These are phyloP conservation scores for Vitis labrusca DNA, from an alignment of 164 flowering plant species.

Conservation along the genomic window DNA sequence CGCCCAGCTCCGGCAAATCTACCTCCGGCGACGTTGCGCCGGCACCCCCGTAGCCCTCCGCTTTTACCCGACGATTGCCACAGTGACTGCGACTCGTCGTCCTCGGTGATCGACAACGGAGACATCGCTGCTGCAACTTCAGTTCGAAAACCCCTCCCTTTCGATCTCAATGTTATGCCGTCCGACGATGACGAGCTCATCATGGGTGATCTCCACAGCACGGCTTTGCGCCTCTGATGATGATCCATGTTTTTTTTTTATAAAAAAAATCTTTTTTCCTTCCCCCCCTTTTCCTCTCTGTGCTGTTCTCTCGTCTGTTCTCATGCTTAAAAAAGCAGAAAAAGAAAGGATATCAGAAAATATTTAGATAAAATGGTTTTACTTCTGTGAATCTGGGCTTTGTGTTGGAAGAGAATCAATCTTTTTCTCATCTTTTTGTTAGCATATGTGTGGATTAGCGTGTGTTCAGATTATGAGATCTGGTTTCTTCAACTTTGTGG, in stretches of 20 bases:
- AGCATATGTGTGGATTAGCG: no score
- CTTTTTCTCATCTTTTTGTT: no score
- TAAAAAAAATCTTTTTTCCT: no score
- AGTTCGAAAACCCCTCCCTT: constrained; percentile 37
- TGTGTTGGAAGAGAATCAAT: no score
- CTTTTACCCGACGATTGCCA: constrained; percentile 60
- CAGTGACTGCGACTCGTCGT: constrained; percentile 88
- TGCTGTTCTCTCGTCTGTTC: no score
- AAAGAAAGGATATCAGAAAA: no score
- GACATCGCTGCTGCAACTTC: constrained; percentile 38
- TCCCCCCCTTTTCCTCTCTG: no score
- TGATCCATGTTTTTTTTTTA: not conserved
- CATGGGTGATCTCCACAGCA: constrained; percentile 36
- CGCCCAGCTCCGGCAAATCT: constrained; percentile 17
- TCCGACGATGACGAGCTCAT: constrained; percentile 23
- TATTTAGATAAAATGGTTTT: no score
- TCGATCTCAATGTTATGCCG: constrained; percentile 62
- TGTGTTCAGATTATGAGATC: no score
- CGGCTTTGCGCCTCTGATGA: constrained; percentile 49
- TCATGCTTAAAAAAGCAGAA: no score
- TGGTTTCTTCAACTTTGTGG: no score
- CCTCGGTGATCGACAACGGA: constrained; percentile 63
- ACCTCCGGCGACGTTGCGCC: constrained; percentile 2
- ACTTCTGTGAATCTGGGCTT: no score
- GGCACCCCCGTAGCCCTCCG: constrained; percentile 41